A percentile compares a stretch with the other conserved stretches of the same genome.
Conservation (phyloP, 768 basidiomycete species). For the Tulasnella sp. region DNA sequence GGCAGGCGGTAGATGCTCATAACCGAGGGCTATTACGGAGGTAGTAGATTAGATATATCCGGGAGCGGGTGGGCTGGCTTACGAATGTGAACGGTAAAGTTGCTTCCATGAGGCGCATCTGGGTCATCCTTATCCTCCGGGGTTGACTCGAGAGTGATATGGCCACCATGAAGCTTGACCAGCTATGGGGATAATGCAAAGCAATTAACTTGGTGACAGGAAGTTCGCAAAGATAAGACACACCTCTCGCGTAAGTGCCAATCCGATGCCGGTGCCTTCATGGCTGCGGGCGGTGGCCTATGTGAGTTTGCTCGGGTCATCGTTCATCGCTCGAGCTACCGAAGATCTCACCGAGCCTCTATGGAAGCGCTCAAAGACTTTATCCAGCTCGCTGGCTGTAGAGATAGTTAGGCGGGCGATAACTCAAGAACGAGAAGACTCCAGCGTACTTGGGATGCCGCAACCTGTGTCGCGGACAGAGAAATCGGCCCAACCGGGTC, state of each 20-base stretch:
- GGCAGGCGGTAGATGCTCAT: conserved; percentile 44
- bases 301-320: not conserved
- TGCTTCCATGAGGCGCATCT: conserved; percentile 45
- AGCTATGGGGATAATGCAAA: conserved; percentile 30
- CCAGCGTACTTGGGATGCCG: conserved; percentile 45
- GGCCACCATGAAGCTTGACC: conserved; percentile 47
- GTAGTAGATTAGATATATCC: not conserved
- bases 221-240: not conserved
- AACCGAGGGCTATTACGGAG: conserved; percentile 40
- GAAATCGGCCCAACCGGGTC: conserved; percentile 41
- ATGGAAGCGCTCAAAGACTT: conserved; percentile 48
- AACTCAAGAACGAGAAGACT: not conserved
- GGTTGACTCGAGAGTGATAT: conserved; percentile 42
- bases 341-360: conserved; percentile 41
- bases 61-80: not conserved
- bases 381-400: conserved; percentile 39
- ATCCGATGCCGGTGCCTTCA: conserved; percentile 47
- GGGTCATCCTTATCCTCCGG: conserved; percentile 40
- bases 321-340: not conserved
- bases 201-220: not conserved
- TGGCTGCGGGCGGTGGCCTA: conserved; percentile 44
- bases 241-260: conserved; percentile 45
- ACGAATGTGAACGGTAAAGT: conserved; percentile 44
- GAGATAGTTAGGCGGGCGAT: too few relatives aligned
- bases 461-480: conserved; percentile 48